These are phyloP conservation scores for Ceratocystis harringtonii DNA, from an alignment of 2,329 filamentous ascomycete species.

Conservation along the genomic window DNA sequence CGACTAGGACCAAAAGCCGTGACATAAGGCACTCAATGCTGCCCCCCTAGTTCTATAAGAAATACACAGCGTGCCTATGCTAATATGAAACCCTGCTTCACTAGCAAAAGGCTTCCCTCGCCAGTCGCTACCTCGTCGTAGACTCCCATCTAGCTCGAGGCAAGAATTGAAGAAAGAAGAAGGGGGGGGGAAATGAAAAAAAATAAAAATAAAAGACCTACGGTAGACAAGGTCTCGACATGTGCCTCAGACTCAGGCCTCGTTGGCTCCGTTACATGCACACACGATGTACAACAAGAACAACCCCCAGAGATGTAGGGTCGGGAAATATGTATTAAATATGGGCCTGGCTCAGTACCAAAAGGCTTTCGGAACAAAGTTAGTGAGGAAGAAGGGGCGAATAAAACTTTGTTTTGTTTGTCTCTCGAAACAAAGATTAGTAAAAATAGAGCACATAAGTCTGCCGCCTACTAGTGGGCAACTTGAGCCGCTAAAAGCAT, in stretches of 20 bases:
- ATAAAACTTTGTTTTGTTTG: background rate
- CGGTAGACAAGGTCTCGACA: background rate
- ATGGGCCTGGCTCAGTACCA: background rate
- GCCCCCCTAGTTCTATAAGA: no score
- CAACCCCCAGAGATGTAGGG: background rate
- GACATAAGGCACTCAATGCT: no score
- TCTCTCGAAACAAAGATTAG: background rate
- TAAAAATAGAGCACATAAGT: background rate
- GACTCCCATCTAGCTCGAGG: background rate
- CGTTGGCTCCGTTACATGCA: background rate
- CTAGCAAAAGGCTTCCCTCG: background rate
- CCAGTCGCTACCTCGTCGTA: background rate
- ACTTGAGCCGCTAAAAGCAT: background rate
- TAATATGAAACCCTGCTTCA: background rate
- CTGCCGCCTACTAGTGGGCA: background rate
- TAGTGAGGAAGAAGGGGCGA: background rate
- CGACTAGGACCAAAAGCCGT: no score
- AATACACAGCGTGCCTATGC: no score
- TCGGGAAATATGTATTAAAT: background rate
- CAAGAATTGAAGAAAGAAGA: background rate
- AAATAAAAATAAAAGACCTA: background rate
- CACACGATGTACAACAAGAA: background rate
- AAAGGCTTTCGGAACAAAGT: background rate
- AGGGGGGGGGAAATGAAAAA: no score
- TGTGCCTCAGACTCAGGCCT: background rate